A percentile compares a stretch with the other conserved stretches of the same genome.
Conservation (phyloP, 2,329 filamentous ascomycete genomes). For the Clarireedia paspali region DNA sequence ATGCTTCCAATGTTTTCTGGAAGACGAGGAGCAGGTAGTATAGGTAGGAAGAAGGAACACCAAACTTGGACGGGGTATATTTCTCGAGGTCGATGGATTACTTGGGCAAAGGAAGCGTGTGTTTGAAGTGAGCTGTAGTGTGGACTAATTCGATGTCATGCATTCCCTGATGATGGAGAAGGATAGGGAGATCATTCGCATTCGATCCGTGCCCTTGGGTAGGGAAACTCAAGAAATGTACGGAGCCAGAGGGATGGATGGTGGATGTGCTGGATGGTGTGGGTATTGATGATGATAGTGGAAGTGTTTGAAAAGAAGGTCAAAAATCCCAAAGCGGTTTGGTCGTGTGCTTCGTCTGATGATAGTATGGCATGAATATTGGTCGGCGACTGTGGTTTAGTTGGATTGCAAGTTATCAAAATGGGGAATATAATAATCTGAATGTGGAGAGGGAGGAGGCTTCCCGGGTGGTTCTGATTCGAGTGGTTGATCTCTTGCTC, state of each 20-base stretch:
- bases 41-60: not conserved
- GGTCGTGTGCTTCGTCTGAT: slow-evolving; percentile 5
- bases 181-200: slow-evolving; percentile 3
- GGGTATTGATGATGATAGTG: not conserved
- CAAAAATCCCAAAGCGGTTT: slow-evolving; percentile 1
- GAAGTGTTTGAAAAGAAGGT: not conserved
- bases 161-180: slow-evolving; percentile 3
- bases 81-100: not conserved
- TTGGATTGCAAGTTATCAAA: slow-evolving; percentile 1
- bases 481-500: too few species aligned
- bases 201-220: not conserved
- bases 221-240: not conserved
- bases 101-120: not conserved
- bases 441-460: slow-evolving; percentile 8
- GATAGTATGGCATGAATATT: slow-evolving; percentile 1
- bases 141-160: slow-evolving; percentile 8
- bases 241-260: not conserved
- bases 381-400: slow-evolving; percentile 5
- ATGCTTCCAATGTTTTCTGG: not conserved
- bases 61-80: not conserved
- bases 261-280: not conserved
- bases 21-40: not conserved
- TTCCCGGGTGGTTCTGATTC: not conserved
- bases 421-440: slow-evolving; percentile 5
- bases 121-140: slow-evolving; percentile 3